Evolutionary conservation across 2,329 filamentous ascomycete species (phyloP).

Genomic region (Aspergillus fructus): DNA sequence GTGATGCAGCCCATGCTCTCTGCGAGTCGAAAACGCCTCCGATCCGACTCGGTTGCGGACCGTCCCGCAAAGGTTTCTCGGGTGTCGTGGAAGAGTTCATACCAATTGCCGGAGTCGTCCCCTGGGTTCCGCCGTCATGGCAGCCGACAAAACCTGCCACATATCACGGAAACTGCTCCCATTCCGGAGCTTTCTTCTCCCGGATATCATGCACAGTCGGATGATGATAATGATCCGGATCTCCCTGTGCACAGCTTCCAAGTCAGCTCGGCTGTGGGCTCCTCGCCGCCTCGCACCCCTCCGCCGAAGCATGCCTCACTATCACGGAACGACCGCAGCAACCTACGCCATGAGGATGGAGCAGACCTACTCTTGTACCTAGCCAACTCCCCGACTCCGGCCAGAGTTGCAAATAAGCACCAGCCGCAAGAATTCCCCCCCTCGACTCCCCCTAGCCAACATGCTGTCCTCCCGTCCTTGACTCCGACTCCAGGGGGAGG

Average conservation of each 20-base stretch:
- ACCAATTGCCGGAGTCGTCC: conserved; percentile 80
- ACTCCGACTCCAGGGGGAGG: conserved; percentile 61
- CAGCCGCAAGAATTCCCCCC: conserved; percentile 58
- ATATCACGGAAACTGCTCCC: conserved; percentile 70
- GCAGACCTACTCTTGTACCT: conserved; percentile 80
- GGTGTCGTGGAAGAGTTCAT: conserved; percentile 71
- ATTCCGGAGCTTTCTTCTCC: conserved; percentile 64
- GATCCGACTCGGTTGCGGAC: conserved; percentile 59
- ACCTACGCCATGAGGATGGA: conserved; percentile 70
- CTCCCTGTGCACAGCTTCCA: conserved; percentile 58
- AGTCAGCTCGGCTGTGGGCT: conserved; percentile 57
- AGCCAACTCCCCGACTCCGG: conserved; percentile 86
- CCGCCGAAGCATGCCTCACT: conserved; percentile 58
- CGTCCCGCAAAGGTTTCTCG: conserved; percentile 60
- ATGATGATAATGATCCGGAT: conserved; percentile 81
- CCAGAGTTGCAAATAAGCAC: conserved; percentile 54
- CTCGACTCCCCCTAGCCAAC: conserved; percentile 73
- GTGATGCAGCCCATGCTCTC: conserved; percentile 47
- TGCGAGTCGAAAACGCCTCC: conserved; percentile 66
- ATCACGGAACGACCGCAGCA: conserved; percentile 50
- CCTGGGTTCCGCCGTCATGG: conserved; percentile 74
- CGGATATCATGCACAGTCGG: conserved; percentile 41
- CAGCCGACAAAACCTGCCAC: conserved; percentile 75
- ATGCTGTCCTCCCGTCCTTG: conserved; percentile 50
- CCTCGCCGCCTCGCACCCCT: conserved; percentile 86